phyloP scores from a whole-genome alignment of 1,284 basidiomycete genomes.

The Rhodotorula sp. region DNA sequence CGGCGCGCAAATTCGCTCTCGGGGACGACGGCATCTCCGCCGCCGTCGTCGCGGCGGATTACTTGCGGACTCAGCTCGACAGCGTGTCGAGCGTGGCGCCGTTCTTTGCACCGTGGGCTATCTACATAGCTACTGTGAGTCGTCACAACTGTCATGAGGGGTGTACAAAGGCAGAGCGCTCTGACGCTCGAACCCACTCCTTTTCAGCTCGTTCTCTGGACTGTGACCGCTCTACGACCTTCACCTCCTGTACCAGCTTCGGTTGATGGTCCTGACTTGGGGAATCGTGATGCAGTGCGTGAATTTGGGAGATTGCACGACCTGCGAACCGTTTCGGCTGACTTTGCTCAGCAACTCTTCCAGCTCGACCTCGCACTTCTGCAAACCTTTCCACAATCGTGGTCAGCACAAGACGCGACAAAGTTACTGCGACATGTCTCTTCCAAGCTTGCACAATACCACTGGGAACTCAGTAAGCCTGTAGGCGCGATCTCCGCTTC shows the following conservation, averaged over 20 bases:
- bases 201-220: conserved; percentile 3
- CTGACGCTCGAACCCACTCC: background rate
- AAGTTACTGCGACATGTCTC: background rate
- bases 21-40: background rate
- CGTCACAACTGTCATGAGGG: background rate
- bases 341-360: too few relatives aligned
- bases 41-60: background rate
- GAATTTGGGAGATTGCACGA: background rate
- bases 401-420: too few relatives aligned
- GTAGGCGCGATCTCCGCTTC: background rate
- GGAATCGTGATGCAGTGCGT: background rate
- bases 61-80: background rate
- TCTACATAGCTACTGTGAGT: conserved; percentile 1
- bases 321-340: too few relatives aligned
- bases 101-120: background rate
- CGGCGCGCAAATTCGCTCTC: background rate
- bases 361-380: too few relatives aligned
- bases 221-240: background rate
- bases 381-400: too few relatives aligned
- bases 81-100: background rate
- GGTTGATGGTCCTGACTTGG: too few relatives aligned
- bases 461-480: background rate
- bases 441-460: background rate
- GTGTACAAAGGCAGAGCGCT: too few relatives aligned
- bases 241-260: background rate